Percentiles rank a stretch among this genome's conserved stretches.
Evolutionary conservation across 345 rosid genomes (phyloP).

Genomic region (Excoecaria cochinchinensis): DNA sequence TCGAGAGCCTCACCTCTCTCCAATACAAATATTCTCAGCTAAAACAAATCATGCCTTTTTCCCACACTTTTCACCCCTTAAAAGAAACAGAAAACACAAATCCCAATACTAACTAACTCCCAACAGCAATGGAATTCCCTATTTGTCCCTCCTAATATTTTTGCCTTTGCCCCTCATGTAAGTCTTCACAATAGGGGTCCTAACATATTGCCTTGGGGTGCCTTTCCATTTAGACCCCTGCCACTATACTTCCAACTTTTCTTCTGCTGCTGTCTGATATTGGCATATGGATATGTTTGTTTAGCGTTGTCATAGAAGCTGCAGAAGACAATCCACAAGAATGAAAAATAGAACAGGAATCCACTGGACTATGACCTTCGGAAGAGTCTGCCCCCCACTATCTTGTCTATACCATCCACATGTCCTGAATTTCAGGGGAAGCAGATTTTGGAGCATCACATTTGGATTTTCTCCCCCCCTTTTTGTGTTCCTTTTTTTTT

Average conservation of each 20-base stretch:
- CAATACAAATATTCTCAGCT: no score
- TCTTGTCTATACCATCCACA: neutral
- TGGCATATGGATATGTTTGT: neutral
- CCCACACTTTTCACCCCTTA: no score
- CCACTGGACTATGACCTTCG: neutral
- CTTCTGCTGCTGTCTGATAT: neutral
- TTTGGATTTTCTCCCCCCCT: neutral
- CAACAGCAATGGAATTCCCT: no score
- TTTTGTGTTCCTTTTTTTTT: neutral
- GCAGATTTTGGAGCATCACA: neutral
- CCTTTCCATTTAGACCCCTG: neutral
- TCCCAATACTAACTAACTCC: no score
- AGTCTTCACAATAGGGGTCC: no score
- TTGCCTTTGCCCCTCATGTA: no score
- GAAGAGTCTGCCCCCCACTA: neutral
- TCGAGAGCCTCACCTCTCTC: no score
- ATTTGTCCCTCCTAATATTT: no score
- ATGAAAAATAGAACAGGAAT: neutral
- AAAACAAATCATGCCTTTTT: no score
- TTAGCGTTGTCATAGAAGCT: neutral
- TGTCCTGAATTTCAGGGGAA: neutral
- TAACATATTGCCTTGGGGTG: neutral
- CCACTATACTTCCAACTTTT: neutral
- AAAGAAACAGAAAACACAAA: no score
- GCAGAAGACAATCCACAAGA: no score